Evolutionary conservation across 805 yeast genomes (phyloP), one percentile per base, ranked within the genome.

Genomic region (Tetrapisispora nanseiensis): DNA sequence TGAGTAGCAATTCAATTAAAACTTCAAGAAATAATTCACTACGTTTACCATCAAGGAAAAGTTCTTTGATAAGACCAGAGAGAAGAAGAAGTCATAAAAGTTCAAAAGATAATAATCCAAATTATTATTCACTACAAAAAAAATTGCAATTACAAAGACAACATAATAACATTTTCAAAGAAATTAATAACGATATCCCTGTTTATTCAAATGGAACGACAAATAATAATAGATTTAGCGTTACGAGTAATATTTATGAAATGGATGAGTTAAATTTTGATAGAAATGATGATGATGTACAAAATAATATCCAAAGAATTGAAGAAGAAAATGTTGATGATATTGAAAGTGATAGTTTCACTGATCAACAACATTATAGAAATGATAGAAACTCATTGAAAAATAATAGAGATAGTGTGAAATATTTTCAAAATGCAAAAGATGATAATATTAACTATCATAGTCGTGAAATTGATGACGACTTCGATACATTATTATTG

Each of bases 61-160:
- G 76, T 51, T 83, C 96, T 0, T 67, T 90, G 47, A 82, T 90
- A 26, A 74, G 86, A 47, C 94, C 95, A 3, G 97, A 90, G 56
- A 75, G 97, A 51, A 78, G 82, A 31, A 65, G 78, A 37, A 35
- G 38, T 35, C 19, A 35, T 35, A 56, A 74, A 41, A 72, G 77
- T 48, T 71, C 77, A 51, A 77, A 75, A n/a, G 72, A 71, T 41
- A 24, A 23, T 24, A 83, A 84, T 57, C 92, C 90, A 3, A 76
- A 80, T 44, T 83, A 71, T 62, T 86, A 83, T 61, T 86, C 86
- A 61, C 73, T 83, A 12, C 86, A 81, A 51, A 78, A 79, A 26
- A 35, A 35, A 30, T 78, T 86, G 2, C 74, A 78, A 33, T 80
- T 80, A 46, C 80, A 82, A 53, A 68, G 77, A 11, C 72, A 69